Evolutionary conservation across 2,329 filamentous ascomycete genomes (phyloP).

Genomic region (Venturia asperata): DNA sequence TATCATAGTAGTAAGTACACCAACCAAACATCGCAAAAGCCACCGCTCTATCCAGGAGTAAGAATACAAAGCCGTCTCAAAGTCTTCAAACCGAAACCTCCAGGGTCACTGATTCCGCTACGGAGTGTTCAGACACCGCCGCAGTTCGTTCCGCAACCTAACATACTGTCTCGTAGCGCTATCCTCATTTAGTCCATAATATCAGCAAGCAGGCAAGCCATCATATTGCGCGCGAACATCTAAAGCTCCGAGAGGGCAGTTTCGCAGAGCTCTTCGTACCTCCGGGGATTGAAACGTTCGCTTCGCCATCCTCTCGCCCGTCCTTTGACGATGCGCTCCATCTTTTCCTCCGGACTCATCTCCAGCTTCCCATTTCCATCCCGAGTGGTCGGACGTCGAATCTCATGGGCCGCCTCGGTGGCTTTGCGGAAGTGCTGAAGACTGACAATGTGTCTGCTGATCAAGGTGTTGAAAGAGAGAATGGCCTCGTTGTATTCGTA

Average conservation of each 20-base stretch:
- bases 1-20: slow-evolving; percentile 6
- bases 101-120: neutral
- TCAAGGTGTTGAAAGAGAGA: slow-evolving; percentile 14
- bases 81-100: neutral
- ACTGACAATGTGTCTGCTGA: slow-evolving; percentile 14
- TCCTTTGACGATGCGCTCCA: slow-evolving; percentile 13
- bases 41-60: neutral
- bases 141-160: neutral
- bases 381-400: neutral
- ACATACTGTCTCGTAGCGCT: neutral
- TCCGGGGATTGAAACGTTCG: slow-evolving; percentile 11
- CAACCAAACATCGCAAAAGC: neutral
- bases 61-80: neutral
- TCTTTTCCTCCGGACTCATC: slow-evolving; percentile 9
- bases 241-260: slow-evolving; percentile 18
- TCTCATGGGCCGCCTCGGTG: neutral
- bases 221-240: neutral
- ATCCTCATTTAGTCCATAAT: neutral
- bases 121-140: neutral
- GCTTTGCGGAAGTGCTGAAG: slow-evolving; percentile 3
- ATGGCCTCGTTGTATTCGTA: neutral
- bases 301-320: slow-evolving; percentile 12
- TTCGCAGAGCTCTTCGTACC: slow-evolving; percentile 19
- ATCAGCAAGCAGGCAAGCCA: too few species aligned
- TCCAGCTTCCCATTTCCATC: slow-evolving; percentile 15